phyloP scores from a whole-genome alignment of 352 stramenopile genomes.

The Globisporangium spinosum region DNA sequence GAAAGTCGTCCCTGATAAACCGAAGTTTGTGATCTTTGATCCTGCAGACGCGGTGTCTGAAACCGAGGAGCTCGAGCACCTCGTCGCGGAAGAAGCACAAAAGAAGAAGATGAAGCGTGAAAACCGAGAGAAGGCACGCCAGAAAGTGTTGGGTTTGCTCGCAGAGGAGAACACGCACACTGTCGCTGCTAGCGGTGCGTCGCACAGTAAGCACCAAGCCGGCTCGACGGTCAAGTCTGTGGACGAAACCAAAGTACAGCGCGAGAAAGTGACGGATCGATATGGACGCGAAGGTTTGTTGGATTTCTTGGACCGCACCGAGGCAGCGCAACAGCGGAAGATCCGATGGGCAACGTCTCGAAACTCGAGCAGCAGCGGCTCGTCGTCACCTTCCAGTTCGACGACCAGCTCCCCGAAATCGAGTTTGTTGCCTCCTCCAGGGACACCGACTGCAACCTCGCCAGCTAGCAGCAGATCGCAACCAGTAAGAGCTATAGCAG shows the following conservation, averaged over 20 bases:
- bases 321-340: conserved; percentile 24
- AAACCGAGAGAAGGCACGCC: conserved; percentile 38
- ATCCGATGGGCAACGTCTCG: conserved; percentile 22
- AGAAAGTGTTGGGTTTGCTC: conserved; percentile 45
- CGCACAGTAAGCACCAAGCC: conserved; percentile 9
- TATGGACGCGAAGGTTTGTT: conserved; percentile 49
- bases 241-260: conserved; percentile 43
- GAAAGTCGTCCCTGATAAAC: conserved; percentile 44
- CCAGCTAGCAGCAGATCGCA: conserved; percentile 16
- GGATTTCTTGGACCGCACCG: conserved; percentile 40
- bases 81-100: conserved; percentile 37
- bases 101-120: conserved; percentile 45
- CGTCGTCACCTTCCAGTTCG: conserved; percentile 26
- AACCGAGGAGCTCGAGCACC: conserved; percentile 33
- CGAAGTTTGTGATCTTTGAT: conserved; percentile 54
- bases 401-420: conserved; percentile 19
- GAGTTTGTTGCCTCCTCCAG: neutral
- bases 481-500: neutral
- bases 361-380: conserved; percentile 12
- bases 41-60: conserved; percentile 35
- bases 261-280: conserved; percentile 45
- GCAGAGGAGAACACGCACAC: conserved; percentile 33
- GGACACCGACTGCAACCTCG: neutral
- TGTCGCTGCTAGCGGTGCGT: conserved; percentile 10
- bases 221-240: conserved; percentile 45